Conservation (phyloP, 148 eudicot species). For the Nepenthes gracilis region DNA sequence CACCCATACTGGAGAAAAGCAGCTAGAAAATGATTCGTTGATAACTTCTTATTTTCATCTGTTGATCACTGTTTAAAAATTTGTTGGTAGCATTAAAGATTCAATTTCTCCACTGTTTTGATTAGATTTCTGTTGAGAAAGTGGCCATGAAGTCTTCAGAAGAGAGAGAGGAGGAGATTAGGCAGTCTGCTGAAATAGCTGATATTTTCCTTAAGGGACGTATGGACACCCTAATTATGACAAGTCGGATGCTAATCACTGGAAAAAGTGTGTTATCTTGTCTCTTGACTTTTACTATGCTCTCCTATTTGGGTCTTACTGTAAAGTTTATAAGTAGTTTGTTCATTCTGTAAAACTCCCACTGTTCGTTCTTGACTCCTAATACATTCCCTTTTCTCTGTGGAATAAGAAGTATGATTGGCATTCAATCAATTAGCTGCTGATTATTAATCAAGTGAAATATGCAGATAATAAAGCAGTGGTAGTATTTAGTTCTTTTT, state of each 20-base stretch:
- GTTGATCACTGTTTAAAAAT: not conserved
- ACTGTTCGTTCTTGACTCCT: too few species aligned
- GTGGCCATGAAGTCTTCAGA: slow-evolving; percentile 77
- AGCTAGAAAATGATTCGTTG: not conserved
- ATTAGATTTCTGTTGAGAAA: slow-evolving; percentile 77
- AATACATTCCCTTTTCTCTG: too few species aligned
- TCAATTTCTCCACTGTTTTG: slow-evolving; percentile 9
- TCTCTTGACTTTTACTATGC: not conserved
- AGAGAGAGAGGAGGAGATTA: slow-evolving; percentile 82
- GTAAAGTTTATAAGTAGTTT: not conserved
- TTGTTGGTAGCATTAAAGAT: not conserved
- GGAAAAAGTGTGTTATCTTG: slow-evolving; percentile 64
- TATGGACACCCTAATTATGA: slow-evolving; percentile 81
- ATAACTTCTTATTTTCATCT: not conserved
- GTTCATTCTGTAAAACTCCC: not conserved
- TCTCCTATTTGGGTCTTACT: not conserved
- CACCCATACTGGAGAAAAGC: not conserved
- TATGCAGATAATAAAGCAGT: too few species aligned
- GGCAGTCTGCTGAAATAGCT: slow-evolving; percentile 59
- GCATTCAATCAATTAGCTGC: too few species aligned
- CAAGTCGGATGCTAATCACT: slow-evolving; percentile 75
- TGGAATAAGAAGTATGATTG: too few species aligned
- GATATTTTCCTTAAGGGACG: slow-evolving; percentile 48
- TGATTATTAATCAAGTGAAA: too few species aligned
- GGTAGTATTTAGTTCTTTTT: too few species aligned